Conservation (phyloP, 768 basidiomycete genomes). For the Suillus subalutaceus region DNA sequence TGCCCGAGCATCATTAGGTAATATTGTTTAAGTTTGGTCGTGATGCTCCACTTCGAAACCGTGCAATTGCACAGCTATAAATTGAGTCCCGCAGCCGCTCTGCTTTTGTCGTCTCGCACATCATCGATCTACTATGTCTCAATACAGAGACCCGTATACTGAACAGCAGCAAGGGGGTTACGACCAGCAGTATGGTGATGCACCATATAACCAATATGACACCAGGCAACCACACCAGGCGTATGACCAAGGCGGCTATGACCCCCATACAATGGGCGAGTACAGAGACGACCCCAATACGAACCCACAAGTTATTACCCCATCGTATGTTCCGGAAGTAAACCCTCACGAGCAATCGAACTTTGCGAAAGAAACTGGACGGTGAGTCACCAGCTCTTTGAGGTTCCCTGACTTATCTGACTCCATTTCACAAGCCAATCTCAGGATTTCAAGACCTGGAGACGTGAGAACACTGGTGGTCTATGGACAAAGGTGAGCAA, state of each 20-base stretch:
- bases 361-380: constrained; percentile 32
- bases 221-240: constrained; percentile 48
- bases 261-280: constrained; percentile 26
- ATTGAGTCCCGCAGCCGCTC: constrained; percentile 1
- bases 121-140: constrained; percentile 37
- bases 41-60: neutral
- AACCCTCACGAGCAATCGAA: constrained; percentile 46
- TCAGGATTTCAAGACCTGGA: constrained; percentile 49
- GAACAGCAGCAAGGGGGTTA: constrained; percentile 32
- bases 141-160: constrained; percentile 60
- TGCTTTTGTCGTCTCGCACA: neutral
- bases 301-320: constrained; percentile 16
- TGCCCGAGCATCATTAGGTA: no score
- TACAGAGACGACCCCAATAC: constrained; percentile 43
- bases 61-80: constrained; percentile 9
- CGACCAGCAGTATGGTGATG: constrained; percentile 37
- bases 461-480: constrained; percentile 60
- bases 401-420: constrained; percentile 13
- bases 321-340: constrained; percentile 26
- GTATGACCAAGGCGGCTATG: constrained; percentile 52
- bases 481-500: constrained; percentile 66
- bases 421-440: constrained; percentile 18
- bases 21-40: no score
- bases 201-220: constrained; percentile 50
- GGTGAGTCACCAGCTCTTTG: neutral